These are phyloP conservation scores for Eucalyptus regnans DNA, from an alignment of 345 rosid genomes.

Conservation along the genomic window DNA sequence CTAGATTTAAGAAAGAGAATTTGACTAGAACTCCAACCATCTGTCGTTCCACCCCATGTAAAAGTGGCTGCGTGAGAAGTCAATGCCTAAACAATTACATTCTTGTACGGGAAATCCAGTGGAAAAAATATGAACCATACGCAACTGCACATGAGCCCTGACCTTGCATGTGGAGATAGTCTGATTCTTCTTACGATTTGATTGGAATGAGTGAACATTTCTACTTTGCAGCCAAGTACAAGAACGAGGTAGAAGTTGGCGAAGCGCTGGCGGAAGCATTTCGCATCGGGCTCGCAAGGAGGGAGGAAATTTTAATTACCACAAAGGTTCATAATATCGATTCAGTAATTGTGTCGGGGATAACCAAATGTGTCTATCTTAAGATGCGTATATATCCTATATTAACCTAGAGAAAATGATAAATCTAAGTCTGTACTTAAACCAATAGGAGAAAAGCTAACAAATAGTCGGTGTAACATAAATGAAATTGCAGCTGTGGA, in stretches of 20 bases:
- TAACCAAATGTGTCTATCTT: neutral
- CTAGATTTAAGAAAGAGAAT: neutral
- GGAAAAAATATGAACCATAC: neutral
- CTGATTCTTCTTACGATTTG: neutral
- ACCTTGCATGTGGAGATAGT: neutral
- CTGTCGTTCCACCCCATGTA: neutral
- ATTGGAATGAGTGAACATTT: neutral
- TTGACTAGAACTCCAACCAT: neutral
- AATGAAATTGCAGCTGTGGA: constrained; percentile 56
- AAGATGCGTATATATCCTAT: no score
- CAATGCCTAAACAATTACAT: neutral
- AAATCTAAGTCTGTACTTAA: neutral
- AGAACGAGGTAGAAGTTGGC: constrained; percentile 67
- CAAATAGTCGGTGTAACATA: neutral
- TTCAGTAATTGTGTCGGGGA: neutral
- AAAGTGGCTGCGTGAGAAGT: neutral
- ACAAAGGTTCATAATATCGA: constrained; percentile 40
- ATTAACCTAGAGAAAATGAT: neutral
- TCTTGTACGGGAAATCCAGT: neutral
- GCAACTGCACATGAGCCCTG: neutral
- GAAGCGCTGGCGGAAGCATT: constrained; percentile 64
- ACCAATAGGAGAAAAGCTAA: neutral
- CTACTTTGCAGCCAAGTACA: constrained; percentile 50
- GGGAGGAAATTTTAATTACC: constrained; percentile 77
- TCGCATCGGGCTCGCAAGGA: constrained; percentile 44